Percentiles rank a stretch among this genome's conserved stretches.
Evolutionary conservation across 257 asterid genomes (phyloP).

Genomic region (Osmanthus fragrans): DNA sequence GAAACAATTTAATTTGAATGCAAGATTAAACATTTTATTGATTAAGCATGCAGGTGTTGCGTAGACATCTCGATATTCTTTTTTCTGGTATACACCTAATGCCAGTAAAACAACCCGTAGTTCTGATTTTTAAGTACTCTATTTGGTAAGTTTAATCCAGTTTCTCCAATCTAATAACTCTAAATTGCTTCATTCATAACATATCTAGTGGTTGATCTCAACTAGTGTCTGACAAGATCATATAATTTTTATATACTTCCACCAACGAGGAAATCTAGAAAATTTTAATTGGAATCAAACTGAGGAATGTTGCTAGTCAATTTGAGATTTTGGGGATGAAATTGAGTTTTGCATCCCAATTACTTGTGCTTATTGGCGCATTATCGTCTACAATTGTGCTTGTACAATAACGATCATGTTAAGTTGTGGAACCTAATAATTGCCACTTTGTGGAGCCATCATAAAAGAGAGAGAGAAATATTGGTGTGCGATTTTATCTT

Average conservation of each 20-base stretch:
- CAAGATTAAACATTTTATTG: not conserved
- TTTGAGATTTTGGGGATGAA: not conserved
- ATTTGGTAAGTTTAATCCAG: not conserved
- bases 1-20: not conserved
- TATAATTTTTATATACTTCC: not conserved
- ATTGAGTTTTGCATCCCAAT: not conserved
- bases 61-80: not conserved
- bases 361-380: not conserved
- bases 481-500: no score
- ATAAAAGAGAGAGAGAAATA: no score
- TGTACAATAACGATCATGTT: not conserved
- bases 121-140: not conserved
- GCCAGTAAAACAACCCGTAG: not conserved
- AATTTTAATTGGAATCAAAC: not conserved
- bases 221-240: not conserved
- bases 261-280: not conserved
- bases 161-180: not conserved
- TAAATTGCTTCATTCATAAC: not conserved
- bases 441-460: no score
- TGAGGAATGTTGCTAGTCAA: not conserved
- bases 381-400: not conserved
- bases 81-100: not conserved
- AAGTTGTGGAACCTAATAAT: no score
- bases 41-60: not conserved
- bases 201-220: not conserved